Base-by-base conservation (phyloP, 169 alveolate species). In the Plasmodium relictum region DNA sequence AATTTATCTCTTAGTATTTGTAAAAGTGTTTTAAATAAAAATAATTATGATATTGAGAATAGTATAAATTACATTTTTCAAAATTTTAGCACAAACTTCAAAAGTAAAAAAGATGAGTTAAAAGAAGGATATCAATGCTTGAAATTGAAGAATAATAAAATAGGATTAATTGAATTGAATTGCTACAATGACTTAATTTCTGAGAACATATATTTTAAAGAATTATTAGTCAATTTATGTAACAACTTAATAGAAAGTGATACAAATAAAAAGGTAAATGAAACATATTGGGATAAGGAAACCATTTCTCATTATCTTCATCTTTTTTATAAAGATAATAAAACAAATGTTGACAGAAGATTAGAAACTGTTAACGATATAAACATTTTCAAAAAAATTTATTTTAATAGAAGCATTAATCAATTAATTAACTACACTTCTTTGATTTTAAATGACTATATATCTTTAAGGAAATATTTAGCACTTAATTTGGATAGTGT, bases 101-200 rank as follows among this genome's bases (percentile, higher is more conserved):
- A 86, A 26, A 70, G 42, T 9, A 76, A 63, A 63, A 58, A 86
- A 8, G 62, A 31, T 44, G 44, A 86, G 37, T 70, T 86, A 72
- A 45, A 66, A 70, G 92, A 86, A 70, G 92, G 92, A 9, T 86
- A 70, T 52, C 70, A 86, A 61, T 86, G 92, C 62, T 70, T 86
- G 58, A 58, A n/a, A 31, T 61, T 48, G 18, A 39, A 48, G 44
- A 70, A 45, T 5, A 71, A 59, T 31, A 24, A 26, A 2, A 59
- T 73, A 69, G 88, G 88, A 20, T 39, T 86, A 86, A 16, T 59
- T 20, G 87, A 86, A 48, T 52, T 86, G 16, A 71, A 59, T 26
- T 31, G 92, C 37, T 86, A 59, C 52, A 86, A 61, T 71, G 92
- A 86, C 62, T 69, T 86, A 70, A 56, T 86, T 10, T 59, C 88